These are phyloP conservation scores for Picea sitchensis DNA, from an alignment of 75 land plant species.

Conservation along the genomic window DNA sequence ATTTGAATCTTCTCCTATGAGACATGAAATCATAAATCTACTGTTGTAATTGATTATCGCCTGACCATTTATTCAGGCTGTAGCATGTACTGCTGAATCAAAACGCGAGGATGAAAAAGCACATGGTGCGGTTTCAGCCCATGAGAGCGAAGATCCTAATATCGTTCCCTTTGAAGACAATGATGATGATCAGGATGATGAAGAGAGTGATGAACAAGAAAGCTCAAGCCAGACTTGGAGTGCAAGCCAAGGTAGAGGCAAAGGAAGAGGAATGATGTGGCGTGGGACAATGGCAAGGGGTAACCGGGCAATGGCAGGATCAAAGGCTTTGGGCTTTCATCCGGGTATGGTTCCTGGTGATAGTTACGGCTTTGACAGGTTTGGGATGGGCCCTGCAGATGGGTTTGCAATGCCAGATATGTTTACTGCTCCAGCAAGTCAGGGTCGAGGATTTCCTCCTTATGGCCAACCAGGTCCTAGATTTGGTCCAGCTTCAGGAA, in stretches of 20 bases:
- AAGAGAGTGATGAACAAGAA: constrained; percentile 46
- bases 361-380: constrained; percentile 22
- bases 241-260: not conserved
- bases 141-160: constrained; percentile 28
- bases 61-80: constrained; percentile 13
- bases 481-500: constrained; percentile 19
- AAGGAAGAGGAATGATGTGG: constrained; percentile 5
- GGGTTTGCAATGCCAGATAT: constrained; percentile 9
- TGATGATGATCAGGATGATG: constrained; percentile 41
- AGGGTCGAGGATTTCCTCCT: constrained; percentile 29
- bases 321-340: constrained; percentile 52
- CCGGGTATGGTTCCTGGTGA: constrained; percentile 65
- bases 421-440: constrained; percentile 6
- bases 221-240: constrained; percentile 18
- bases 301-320: constrained; percentile 62
- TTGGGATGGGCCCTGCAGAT: constrained; percentile 28
- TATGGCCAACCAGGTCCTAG: constrained; percentile 15
- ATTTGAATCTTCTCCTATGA: not conserved
- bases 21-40: not conserved
- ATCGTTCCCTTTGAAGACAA: constrained; percentile 35
- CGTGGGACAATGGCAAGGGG: constrained; percentile 53
- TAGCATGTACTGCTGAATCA: constrained; percentile 26
- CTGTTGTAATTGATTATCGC: not conserved
- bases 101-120: constrained; percentile 42
- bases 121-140: constrained; percentile 11